Conservation (phyloP, 2,329 filamentous ascomycete genomes). For the Fusarium pilosicola region DNA sequence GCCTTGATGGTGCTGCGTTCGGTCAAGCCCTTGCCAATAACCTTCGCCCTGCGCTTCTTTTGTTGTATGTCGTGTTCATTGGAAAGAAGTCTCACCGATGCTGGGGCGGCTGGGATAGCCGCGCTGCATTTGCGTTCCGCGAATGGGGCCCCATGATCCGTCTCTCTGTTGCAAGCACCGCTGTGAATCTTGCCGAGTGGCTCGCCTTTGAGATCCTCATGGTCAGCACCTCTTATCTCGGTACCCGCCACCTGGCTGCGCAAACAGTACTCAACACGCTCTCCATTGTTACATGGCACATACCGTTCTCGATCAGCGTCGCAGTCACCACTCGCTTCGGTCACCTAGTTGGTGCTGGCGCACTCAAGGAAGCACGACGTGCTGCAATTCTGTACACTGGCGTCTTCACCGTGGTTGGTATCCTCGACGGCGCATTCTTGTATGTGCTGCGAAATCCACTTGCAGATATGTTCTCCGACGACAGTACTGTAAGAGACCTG, state of each 20-base stretch:
- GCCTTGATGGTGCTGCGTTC: constrained; percentile 62
- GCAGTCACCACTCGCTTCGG: constrained; percentile 55
- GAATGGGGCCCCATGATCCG: constrained; percentile 55
- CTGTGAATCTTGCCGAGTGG: constrained; percentile 57
- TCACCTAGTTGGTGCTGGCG: constrained; percentile 52
- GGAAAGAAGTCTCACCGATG: constrained; percentile 47
- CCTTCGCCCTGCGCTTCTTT: constrained; percentile 58
- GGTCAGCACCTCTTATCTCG: constrained; percentile 57
- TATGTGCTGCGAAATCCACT: constrained; percentile 25
- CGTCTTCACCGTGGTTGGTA: constrained; percentile 24
- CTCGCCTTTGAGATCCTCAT: constrained; percentile 57
- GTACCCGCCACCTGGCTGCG: constrained; percentile 54
- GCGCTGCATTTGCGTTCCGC: constrained; percentile 48
- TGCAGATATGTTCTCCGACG: constrained; percentile 31
- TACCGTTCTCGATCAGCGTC: constrained; percentile 56
- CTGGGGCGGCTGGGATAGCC: constrained; percentile 54
- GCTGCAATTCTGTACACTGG: constrained; percentile 25
- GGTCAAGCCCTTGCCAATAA: constrained; percentile 61
- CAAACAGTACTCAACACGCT: constrained; percentile 55
- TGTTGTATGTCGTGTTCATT: constrained; percentile 57
- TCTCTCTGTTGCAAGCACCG: constrained; percentile 53
- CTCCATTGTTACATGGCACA: constrained; percentile 54
- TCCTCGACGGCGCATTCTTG: constrained; percentile 28
- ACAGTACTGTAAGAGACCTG: constrained; percentile 19
- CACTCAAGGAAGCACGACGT: constrained; percentile 28